Percentiles rank a stretch among this genome's conserved stretches.
Conservation (phyloP, 345 rosid genomes). For the Iberis pinnata region DNA sequence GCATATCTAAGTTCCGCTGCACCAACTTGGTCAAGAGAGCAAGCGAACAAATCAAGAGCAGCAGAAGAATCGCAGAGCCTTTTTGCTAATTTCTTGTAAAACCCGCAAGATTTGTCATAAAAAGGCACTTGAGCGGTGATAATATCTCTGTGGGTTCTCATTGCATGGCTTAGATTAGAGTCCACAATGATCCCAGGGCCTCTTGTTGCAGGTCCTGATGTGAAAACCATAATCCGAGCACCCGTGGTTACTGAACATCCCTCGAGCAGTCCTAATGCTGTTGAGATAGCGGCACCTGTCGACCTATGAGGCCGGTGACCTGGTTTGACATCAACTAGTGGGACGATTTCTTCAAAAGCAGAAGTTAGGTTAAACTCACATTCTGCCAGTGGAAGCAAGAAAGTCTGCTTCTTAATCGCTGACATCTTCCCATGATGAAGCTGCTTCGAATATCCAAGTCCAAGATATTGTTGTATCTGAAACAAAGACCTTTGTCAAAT, state of each 20-base stretch:
- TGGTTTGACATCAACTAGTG: constrained; percentile 26
- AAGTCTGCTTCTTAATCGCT: constrained; percentile 60
- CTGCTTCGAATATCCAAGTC: constrained; percentile 39
- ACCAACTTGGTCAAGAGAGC: constrained; percentile 94
- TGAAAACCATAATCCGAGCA: constrained; percentile 79
- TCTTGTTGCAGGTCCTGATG: constrained; percentile 87
- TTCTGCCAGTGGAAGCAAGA: constrained; percentile 62
- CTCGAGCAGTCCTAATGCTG: constrained; percentile 72
- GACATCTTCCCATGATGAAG: constrained; percentile 49
- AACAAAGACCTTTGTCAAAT: neutral
- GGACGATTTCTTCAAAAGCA: constrained; percentile 69
- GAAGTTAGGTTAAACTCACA: constrained; percentile 72
- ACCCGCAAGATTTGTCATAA: constrained; percentile 47
- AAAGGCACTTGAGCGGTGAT: constrained; percentile 53
- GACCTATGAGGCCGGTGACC: constrained; percentile 81
- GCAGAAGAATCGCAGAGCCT: constrained; percentile 57
- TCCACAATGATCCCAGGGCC: constrained; percentile 86
- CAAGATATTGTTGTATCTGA: constrained; percentile 63
- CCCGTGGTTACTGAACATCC: constrained; percentile 60
- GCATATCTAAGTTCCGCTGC: constrained; percentile 70
- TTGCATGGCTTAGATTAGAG: constrained; percentile 46
- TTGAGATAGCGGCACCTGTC: constrained; percentile 77
- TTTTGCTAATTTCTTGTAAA: constrained; percentile 54
- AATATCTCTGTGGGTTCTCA: constrained; percentile 84
- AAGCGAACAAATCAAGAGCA: constrained; percentile 83